These are phyloP conservation scores for Cyathus striatus DNA, from an alignment of 768 basidiomycete genomes.

Conservation along the genomic window DNA sequence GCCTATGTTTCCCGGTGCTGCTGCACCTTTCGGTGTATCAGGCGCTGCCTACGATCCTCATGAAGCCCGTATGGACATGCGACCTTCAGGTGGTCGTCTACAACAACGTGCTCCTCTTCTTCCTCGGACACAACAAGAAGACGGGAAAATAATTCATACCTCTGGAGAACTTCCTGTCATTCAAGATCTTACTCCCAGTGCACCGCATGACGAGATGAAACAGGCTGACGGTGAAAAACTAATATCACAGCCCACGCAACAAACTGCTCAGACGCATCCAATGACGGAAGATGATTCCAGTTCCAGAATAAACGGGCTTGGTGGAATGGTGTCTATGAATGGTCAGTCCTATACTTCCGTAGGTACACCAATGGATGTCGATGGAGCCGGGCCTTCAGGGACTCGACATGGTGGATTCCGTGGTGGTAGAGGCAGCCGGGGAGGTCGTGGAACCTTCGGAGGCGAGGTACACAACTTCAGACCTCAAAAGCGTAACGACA, in stretches of 20 bases:
- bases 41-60: conserved; percentile 69
- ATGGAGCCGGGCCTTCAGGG: conserved; percentile 18
- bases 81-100: conserved; percentile 39
- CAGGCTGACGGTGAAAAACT: conserved; percentile 19
- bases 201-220: conserved; percentile 25
- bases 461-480: conserved; percentile 65
- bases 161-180: conserved; percentile 81
- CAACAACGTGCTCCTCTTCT: conserved; percentile 54
- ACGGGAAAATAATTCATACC: conserved; percentile 34
- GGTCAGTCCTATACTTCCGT: conserved; percentile 17
- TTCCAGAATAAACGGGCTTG: neutral
- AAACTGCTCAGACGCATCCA: conserved; percentile 11
- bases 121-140: conserved; percentile 51
- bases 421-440: conserved; percentile 37
- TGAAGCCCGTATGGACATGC: conserved; percentile 79
- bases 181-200: conserved; percentile 71
- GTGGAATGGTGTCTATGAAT: conserved; percentile 6
- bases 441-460: conserved; percentile 55
- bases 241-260: conserved; percentile 14
- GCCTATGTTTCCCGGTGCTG: conserved; percentile 60
- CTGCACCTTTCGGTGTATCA: conserved; percentile 49
- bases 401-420: conserved; percentile 24
- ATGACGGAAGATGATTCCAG: neutral
- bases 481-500: conserved; percentile 62
- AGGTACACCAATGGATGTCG: conserved; percentile 25